phyloP scores from a whole-genome alignment of 768 basidiomycete genomes.

The Xerocomus brunneocitrinus region DNA sequence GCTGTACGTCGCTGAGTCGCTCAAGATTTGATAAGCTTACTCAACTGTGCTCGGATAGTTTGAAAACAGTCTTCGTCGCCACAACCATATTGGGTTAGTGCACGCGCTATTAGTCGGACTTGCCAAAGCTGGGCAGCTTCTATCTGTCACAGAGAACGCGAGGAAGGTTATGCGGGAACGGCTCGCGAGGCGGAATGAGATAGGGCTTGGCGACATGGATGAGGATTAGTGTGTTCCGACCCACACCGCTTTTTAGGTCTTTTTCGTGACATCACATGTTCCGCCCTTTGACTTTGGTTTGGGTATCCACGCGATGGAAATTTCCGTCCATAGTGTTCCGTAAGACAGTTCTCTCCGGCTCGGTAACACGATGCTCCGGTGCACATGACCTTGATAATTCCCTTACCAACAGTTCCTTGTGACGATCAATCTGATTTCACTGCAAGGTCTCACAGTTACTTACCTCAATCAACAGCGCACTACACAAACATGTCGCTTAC shows the following conservation, averaged over 20 bases:
- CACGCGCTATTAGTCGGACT: conserved; percentile 70
- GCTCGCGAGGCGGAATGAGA: conserved; percentile 37
- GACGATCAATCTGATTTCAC: conserved; percentile 6
- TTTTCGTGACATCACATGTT: conserved; percentile 8
- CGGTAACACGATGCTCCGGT: conserved; percentile 2
- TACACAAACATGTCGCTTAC: conserved; percentile 22
- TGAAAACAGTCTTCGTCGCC: conserved; percentile 80
- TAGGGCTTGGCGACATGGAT: conserved; percentile 40
- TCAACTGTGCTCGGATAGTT: conserved; percentile 46
- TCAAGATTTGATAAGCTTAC: background rate
- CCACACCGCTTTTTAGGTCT: background rate
- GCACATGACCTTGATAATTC: background rate
- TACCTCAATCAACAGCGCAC: conserved; percentile 14
- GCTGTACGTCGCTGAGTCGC: conserved; percentile 49
- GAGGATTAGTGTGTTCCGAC: conserved; percentile 31
- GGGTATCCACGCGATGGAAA: conserved; percentile 2
- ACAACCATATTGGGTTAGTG: conserved; percentile 82
- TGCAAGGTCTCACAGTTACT: background rate
- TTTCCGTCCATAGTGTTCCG: conserved; percentile 7
- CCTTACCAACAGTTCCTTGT: background rate
- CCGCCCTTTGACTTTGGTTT: background rate
- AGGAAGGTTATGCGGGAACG: conserved; percentile 42
- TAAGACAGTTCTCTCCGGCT: conserved; percentile 5
- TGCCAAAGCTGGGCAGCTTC: conserved; percentile 64
- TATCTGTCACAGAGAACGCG: conserved; percentile 44